Evolutionary conservation across 768 basidiomycete species (phyloP).

Genomic region (Chiua virens): DNA sequence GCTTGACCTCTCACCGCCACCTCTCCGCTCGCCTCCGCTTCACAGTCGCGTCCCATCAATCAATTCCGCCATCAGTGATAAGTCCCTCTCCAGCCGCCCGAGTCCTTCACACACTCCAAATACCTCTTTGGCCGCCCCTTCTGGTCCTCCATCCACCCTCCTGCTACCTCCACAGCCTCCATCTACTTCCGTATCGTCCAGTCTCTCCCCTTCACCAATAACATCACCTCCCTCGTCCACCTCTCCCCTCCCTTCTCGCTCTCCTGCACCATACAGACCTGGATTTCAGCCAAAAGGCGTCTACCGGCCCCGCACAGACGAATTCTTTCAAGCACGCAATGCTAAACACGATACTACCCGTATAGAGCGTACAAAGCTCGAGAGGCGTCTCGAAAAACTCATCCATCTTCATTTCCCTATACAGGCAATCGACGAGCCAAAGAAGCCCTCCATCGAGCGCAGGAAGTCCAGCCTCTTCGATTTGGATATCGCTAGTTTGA

Average conservation of each 20-base stretch:
- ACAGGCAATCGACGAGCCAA: slow-evolving; percentile 9
- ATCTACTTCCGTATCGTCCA: slow-evolving; percentile 3
- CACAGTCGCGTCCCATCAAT: slow-evolving; percentile 35
- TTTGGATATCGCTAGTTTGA: slow-evolving; percentile 55
- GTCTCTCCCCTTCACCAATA: slow-evolving; percentile 21
- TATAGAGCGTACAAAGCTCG: slow-evolving; percentile 81
- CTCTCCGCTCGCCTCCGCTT: slow-evolving; percentile 27
- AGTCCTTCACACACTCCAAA: slow-evolving; percentile 14
- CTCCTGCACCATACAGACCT: slow-evolving; percentile 72
- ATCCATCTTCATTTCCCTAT: slow-evolving; percentile 67
- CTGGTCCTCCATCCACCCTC: background rate
- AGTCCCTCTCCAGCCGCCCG: background rate
- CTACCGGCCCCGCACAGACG: slow-evolving; percentile 76
- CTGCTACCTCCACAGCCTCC: background rate
- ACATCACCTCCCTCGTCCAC: slow-evolving; percentile 21
- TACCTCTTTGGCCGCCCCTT: background rate
- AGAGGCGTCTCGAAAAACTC: slow-evolving; percentile 87
- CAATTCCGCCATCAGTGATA: slow-evolving; percentile 18
- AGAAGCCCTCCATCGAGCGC: slow-evolving; percentile 17
- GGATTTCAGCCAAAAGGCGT: slow-evolving; percentile 95
- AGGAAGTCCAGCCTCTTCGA: slow-evolving; percentile 75
- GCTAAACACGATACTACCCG: slow-evolving; percentile 46
- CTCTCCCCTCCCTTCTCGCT: slow-evolving; percentile 27
- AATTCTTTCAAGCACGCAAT: slow-evolving; percentile 54
- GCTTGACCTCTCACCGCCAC: slow-evolving; percentile 20